A percentile compares a stretch with the other conserved stretches of the same genome.
These are phyloP conservation scores for Colletotrichum salicis DNA, from an alignment of 2,329 filamentous ascomycete genomes.

Conservation along the genomic window DNA sequence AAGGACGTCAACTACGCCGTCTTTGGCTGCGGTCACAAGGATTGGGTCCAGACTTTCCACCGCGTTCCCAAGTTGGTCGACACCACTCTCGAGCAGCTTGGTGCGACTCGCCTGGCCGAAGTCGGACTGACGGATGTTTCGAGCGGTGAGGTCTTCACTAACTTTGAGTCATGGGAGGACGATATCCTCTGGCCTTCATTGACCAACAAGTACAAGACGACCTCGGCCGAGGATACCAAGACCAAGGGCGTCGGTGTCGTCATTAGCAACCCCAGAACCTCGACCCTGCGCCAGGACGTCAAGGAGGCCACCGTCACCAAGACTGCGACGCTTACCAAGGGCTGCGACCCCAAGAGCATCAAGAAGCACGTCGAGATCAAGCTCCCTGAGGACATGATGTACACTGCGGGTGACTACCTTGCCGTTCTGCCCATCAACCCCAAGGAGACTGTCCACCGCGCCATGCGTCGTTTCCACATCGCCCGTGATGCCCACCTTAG, in stretches of 20 bases:
- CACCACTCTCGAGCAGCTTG: slow-evolving; percentile 55
- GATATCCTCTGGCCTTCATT: slow-evolving; percentile 62
- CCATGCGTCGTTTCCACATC: slow-evolving; percentile 74
- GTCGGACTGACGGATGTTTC: slow-evolving; percentile 70
- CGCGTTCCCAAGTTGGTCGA: slow-evolving; percentile 73
- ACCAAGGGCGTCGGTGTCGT: slow-evolving; percentile 54
- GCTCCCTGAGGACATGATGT: slow-evolving; percentile 73
- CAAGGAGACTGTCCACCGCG: slow-evolving; percentile 68
- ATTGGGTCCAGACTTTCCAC: slow-evolving; percentile 74
- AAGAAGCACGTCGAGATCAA: slow-evolving; percentile 78
- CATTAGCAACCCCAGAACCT: slow-evolving; percentile 64
- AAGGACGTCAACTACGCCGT: slow-evolving; percentile 70
- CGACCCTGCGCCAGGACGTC: slow-evolving; percentile 69
- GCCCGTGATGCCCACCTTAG: slow-evolving; percentile 76
- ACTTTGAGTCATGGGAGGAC: slow-evolving; percentile 76
- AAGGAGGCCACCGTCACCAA: slow-evolving; percentile 67
- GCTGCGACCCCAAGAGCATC: slow-evolving; percentile 51
- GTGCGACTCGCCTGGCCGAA: slow-evolving; percentile 49
- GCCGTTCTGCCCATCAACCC: slow-evolving; percentile 79
- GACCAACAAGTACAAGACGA: slow-evolving; percentile 59
- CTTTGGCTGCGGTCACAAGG: slow-evolving; percentile 70
- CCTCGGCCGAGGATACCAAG: slow-evolving; percentile 34
- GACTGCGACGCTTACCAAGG: slow-evolving; percentile 59
- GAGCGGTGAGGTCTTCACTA: slow-evolving; percentile 73
- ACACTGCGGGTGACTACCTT: slow-evolving; percentile 80